Conservation (phyloP, 176 grass and related monocot species). For the Canna indica region DNA sequence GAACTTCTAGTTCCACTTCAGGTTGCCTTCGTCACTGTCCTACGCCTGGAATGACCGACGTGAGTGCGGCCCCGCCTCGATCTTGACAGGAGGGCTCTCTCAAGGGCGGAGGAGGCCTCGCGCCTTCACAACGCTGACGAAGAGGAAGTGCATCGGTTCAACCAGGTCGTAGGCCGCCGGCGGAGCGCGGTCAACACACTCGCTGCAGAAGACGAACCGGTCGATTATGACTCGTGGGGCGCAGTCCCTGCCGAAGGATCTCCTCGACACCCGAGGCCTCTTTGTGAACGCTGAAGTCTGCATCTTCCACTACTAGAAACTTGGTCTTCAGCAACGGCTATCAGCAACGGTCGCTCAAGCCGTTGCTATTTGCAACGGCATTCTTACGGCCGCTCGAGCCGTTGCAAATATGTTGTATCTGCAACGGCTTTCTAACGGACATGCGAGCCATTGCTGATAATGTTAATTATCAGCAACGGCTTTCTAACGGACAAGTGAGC, state of each 20-base stretch:
- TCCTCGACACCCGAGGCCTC: constrained; percentile 24
- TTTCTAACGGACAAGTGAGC: no score
- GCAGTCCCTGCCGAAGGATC: constrained; percentile 18
- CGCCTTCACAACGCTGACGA: constrained; percentile 64
- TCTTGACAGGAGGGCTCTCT: constrained; percentile 65
- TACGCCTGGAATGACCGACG: constrained; percentile 43
- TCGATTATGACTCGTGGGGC: constrained; percentile 41
- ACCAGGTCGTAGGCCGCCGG: constrained; percentile 66
- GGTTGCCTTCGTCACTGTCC: constrained; percentile 44
- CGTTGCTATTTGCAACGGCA: no score
- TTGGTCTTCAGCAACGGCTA: no score
- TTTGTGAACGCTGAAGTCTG: constrained; percentile 44
- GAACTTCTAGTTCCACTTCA: constrained; percentile 84
- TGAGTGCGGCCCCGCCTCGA: constrained; percentile 36
- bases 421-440: no score
- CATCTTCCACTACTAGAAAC: no score
- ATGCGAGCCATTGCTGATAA: no score
- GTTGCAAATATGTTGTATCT: no score
- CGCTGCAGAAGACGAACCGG: constrained; percentile 43
- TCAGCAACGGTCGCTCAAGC: no score
- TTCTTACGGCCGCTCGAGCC: no score
- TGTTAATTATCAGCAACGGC: no score
- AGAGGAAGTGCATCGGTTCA: constrained; percentile 86
- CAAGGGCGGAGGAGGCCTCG: constrained; percentile 62
- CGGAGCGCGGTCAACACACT: constrained; percentile 40